Base-by-base conservation (phyloP, 108 stramenopile species). In the Epithemia pelagica region DNA sequence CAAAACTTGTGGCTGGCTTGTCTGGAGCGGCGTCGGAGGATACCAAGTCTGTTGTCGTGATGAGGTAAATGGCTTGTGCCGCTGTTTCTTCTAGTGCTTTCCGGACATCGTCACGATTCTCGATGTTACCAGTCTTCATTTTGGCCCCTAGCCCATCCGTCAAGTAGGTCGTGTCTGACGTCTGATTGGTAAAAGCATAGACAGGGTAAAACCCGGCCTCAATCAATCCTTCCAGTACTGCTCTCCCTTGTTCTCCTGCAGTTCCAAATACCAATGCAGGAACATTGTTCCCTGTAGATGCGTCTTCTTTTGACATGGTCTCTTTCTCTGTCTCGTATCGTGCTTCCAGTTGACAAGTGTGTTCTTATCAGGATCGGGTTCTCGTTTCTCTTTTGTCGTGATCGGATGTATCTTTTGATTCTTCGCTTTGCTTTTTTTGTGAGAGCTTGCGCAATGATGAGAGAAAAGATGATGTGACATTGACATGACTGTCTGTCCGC, bases 41-140 rank as follows among this genome's bases (percentile, higher is more conserved):
- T 0, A 81, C 76, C 58, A 86, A 33, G 32, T 80, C 77, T 21
- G 81, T 82, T 2, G 85, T 78, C 15, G 85, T 86, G 8, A 82
- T 73, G 8, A 86, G 37, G 59, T 81, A 82, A 27, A 86, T 78
- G 52, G 70, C 28, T 29, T 51, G 65, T 32, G 77, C 77, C 60
- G 53, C 54, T 52, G 65, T 79, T 62, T 52, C 21, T 15, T 31
- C 18, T 29, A 68, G 73, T 21, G 60, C 79, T 33, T 56, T 33
- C 10, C 56, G 32, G n/a, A 74, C 74, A 52, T 74, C 70, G n/a
- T 67, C 46, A 0, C 37, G 54, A 66, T 64, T 68, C 5, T 66
- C 67, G 32, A 78, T 28, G 56, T 54, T 57, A 18, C 61, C 72
- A 53, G 56, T 58, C n/a, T 57, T 37, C 25, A 71, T n/a, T 26